These are phyloP conservation scores for Neurospora sp. DNA, from an alignment of 495 filamentous ascomycete species.

Conservation along the genomic window DNA sequence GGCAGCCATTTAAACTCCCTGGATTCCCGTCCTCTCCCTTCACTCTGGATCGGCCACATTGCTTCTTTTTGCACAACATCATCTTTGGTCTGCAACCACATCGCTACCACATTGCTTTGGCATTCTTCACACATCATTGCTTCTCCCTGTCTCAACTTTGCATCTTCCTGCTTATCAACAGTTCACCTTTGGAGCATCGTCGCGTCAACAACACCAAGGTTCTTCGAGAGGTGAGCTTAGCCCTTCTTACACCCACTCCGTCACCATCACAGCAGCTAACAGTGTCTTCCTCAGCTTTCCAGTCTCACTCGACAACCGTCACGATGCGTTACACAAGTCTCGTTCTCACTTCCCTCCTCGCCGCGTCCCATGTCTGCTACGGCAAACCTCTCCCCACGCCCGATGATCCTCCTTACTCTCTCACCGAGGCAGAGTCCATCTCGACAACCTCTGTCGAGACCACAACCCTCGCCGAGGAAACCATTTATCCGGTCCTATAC, in stretches of 20 bases:
- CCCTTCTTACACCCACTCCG: not conserved
- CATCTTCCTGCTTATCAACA: too few species aligned
- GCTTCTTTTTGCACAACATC: not conserved
- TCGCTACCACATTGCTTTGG: not conserved
- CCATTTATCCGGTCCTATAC: not conserved
- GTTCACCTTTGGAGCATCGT: not conserved
- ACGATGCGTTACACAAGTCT: not conserved
- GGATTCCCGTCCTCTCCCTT: not conserved
- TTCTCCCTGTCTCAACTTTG: too few species aligned
- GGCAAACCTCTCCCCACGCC: not conserved
- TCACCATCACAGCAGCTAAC: not conserved
- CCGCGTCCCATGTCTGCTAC: not conserved
- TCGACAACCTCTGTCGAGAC: not conserved
- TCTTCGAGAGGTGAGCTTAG: not conserved
- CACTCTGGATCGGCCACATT: not conserved
- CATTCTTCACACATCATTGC: not conserved
- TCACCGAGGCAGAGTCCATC: not conserved
- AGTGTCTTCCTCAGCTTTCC: not conserved
- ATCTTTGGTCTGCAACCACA: not conserved
- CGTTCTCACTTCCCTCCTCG: not conserved
- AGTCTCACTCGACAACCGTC: not conserved
- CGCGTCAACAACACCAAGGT: not conserved
- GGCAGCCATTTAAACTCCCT: not conserved
- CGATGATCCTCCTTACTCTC: not conserved
- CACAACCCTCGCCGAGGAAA: not conserved